Base-by-base conservation (phyloP, 176 grass and related monocot species). In the Stipa capillata region DNA sequence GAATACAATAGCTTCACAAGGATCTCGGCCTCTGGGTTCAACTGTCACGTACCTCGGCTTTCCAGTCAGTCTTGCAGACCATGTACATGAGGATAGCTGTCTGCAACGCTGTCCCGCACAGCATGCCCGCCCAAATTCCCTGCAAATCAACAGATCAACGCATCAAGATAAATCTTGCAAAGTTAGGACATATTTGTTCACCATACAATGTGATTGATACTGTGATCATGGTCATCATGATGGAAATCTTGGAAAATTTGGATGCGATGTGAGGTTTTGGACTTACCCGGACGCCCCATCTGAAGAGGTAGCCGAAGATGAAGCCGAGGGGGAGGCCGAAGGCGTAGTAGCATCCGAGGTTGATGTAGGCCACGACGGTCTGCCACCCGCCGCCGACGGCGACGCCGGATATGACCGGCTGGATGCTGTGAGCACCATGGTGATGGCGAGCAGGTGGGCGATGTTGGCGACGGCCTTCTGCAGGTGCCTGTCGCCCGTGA, bases 361-460 rank as follows among this genome's bases (percentile, higher is more conserved):
- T 97, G 29, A 97, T 86, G 81, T 97, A 97, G 3, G 94, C 94
- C 17, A 97, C 94, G 0, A 79, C 48, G 33, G 52, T 89, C 62
- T 97, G 94, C 94, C 94, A 97, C 0, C 94, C 91, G 2, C 91
- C 87, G 51, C 94, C 94, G 9, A 97, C 72, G 8, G 94, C 89
- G 4, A 97, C 89, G 52, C 94, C 94, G 10, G 94, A 94, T 28
- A 97, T 94, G 8, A 97, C 94, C 3, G 94, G 91, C 54, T 97
- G 94, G 25, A 97, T 72, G 83, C 94, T 97, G 70, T 97, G 69
- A 97, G 89, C 53, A 94, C 82, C 91, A 97, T 97, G 74, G 94
- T 94, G 28, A 97, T 84, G 16, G 91, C 74, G 7, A 97, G 84
- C 37, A 94, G 79, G 85, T 86, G 44, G 25, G 89, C 86, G 33